A percentile compares a stretch with the other conserved stretches of the same genome.
These are phyloP conservation scores for Linum usitatissimum DNA, from an alignment of 345 rosid species.

Conservation along the genomic window DNA sequence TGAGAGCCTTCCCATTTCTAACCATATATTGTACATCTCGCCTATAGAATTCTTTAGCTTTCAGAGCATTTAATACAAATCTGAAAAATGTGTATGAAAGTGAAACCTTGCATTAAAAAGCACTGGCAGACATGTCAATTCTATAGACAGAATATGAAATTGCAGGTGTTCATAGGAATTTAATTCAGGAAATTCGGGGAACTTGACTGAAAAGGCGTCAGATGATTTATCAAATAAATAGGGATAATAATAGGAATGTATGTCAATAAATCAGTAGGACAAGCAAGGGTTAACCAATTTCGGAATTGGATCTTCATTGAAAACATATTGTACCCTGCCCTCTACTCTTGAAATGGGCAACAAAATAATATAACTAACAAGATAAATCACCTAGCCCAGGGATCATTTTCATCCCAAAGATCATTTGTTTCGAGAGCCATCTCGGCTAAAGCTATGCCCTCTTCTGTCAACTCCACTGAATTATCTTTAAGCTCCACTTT, in stretches of 20 bases:
- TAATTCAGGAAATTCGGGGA: neutral
- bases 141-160: neutral
- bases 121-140: conserved; percentile 4
- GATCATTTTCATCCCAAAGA: conserved; percentile 95
- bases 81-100: conserved; percentile 30
- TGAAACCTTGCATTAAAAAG: conserved; percentile 4
- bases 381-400: conserved; percentile 76
- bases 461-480: conserved; percentile 93
- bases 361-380: conserved; percentile 9
- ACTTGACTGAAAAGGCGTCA: neutral
- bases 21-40: conserved; percentile 87
- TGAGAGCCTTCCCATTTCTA: conserved; percentile 83
- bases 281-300: neutral
- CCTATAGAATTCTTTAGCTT: conserved; percentile 94
- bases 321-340: conserved; percentile 4
- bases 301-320: neutral
- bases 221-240: neutral
- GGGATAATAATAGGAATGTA: neutral
- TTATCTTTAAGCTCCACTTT: conserved; percentile 81
- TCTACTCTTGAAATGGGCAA: neutral
- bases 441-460: conserved; percentile 87
- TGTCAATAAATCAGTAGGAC: neutral
- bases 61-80: conserved; percentile 90
- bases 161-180: neutral
- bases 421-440: conserved; percentile 92